Conservation (phyloP, 2,329 filamentous ascomycete species). For the Thelonectria blattea region DNA sequence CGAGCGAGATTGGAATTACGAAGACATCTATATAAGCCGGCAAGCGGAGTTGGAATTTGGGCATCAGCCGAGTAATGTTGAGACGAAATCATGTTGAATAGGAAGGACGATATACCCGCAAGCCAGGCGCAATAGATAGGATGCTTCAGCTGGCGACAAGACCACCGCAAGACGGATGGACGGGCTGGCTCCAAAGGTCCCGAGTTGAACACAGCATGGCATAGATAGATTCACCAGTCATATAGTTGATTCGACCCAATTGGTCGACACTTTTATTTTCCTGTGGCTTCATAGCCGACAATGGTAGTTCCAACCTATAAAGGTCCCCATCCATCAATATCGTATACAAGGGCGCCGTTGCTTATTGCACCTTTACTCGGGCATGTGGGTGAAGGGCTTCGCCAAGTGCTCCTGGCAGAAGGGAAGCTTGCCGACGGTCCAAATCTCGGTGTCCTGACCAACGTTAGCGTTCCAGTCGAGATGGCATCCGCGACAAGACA, state of each 20-base stretch:
- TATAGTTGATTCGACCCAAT: background rate
- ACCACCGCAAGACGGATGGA: background rate
- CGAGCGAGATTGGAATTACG: conserved; percentile 10
- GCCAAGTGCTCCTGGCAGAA: conserved; percentile 71
- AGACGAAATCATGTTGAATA: conserved; percentile 14
- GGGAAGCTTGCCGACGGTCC: conserved; percentile 71
- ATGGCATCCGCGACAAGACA: conserved; percentile 25
- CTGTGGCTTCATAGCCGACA: too few relatives aligned
- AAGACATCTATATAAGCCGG: background rate
- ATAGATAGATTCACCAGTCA: background rate
- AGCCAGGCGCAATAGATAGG: conserved; percentile 4
- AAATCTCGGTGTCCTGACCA: conserved; percentile 70
- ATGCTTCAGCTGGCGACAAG: background rate
- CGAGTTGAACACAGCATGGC: background rate
- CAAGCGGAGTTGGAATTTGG: background rate
- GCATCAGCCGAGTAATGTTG: background rate
- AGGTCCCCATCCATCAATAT: conserved; percentile 7
- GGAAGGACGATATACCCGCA: conserved; percentile 4
- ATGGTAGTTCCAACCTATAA: background rate
- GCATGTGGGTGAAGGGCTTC: conserved; percentile 70
- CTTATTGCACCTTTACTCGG: conserved; percentile 49
- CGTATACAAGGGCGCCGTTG: background rate
- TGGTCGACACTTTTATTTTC: background rate
- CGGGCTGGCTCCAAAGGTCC: background rate
- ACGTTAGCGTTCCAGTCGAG: conserved; percentile 16